A percentile compares a stretch with the other conserved stretches of the same genome.
phyloP scores from a whole-genome alignment of 1,139 yeast species.

The Diutina scorzettiae region DNA sequence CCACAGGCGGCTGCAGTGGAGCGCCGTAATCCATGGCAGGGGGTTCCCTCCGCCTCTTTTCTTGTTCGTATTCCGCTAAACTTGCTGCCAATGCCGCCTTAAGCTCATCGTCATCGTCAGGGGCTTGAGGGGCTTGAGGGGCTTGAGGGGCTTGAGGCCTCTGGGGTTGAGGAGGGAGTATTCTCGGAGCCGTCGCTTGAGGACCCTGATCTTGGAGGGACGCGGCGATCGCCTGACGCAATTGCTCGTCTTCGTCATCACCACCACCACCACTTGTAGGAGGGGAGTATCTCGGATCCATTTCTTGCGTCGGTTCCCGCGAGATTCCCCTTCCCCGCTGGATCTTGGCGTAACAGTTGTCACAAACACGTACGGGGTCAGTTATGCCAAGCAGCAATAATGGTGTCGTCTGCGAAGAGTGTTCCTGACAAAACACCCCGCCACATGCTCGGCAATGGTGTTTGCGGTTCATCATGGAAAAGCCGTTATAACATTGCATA shows the following conservation, averaged over 20 bases:
- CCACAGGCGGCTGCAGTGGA: conserved; percentile 10
- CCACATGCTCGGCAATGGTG: conserved; percentile 98
- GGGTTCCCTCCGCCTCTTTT: conserved; percentile 9
- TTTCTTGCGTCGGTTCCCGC: not conserved
- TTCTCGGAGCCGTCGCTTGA: conserved; percentile 9
- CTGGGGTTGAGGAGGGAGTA: conserved; percentile 11
- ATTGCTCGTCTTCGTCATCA: conserved; percentile 59
- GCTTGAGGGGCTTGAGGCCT: conserved; percentile 6
- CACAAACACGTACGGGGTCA: conserved; percentile 90
- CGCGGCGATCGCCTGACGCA: conserved; percentile 65
- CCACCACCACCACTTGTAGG: not conserved
- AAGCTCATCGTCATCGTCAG: conserved; percentile 67
- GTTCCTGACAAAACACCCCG: conserved; percentile 80
- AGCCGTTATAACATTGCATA: conserved; percentile 80
- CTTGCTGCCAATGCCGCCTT: conserved; percentile 95
- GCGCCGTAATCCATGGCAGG: conserved; percentile 2
- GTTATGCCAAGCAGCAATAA: conserved; percentile 78
- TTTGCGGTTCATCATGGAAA: conserved; percentile 75
- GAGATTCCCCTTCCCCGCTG: not conserved
- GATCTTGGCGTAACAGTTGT: conserved; percentile 55
- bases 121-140: conserved; percentile 6
- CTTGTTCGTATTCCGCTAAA: conserved; percentile 38
- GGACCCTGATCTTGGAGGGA: conserved; percentile 49
- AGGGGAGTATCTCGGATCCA: too few species aligned
- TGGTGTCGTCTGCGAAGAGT: conserved; percentile 59